Conservation (phyloP, 2,329 filamentous ascomycete species). For the Botryotinia narcissicola region DNA sequence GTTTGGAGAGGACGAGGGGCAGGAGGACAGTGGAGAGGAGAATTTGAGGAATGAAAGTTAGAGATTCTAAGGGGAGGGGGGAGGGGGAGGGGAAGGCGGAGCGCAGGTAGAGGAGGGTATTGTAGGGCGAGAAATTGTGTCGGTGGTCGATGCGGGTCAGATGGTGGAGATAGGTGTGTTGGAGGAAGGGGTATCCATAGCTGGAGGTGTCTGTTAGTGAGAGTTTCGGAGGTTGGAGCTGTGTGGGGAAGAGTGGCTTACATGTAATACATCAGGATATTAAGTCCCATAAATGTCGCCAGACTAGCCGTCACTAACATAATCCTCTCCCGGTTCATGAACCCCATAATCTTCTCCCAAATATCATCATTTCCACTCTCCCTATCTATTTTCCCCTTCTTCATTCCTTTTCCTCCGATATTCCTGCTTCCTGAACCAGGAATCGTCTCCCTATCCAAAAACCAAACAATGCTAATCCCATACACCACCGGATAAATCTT, state of each 20-base stretch:
- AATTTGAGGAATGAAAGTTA: constrained; percentile 88
- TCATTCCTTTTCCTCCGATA: constrained; percentile 37
- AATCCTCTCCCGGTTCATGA: constrained; percentile 15
- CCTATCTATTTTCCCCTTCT: background rate
- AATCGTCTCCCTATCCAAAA: constrained; percentile 62
- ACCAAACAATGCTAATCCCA: constrained; percentile 76
- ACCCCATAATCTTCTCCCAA: constrained; percentile 23
- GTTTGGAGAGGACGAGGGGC: constrained; percentile 73
- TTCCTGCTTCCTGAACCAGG: constrained; percentile 63
- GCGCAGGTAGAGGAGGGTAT: constrained; percentile 81
- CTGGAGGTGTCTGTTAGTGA: constrained; percentile 40
- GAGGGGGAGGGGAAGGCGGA: constrained; percentile 54
- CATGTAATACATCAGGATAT: constrained; percentile 73
- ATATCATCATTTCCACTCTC: background rate
- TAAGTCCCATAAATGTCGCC: constrained; percentile 69
- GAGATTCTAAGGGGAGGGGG: constrained; percentile 60
- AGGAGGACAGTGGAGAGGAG: constrained; percentile 75
- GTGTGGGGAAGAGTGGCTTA: constrained; percentile 43
- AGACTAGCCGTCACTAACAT: constrained; percentile 62
- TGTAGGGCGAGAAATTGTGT: constrained; percentile 98
- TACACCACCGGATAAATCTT: constrained; percentile 99
- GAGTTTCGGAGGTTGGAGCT: background rate
- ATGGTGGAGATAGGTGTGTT: constrained; percentile 92
- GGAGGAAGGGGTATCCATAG: constrained; percentile 77
- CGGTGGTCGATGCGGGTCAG: constrained; percentile 90